Evolutionary conservation across 148 eudicot genomes (phyloP).

Genomic region (Fagopyrum homotropicum): DNA sequence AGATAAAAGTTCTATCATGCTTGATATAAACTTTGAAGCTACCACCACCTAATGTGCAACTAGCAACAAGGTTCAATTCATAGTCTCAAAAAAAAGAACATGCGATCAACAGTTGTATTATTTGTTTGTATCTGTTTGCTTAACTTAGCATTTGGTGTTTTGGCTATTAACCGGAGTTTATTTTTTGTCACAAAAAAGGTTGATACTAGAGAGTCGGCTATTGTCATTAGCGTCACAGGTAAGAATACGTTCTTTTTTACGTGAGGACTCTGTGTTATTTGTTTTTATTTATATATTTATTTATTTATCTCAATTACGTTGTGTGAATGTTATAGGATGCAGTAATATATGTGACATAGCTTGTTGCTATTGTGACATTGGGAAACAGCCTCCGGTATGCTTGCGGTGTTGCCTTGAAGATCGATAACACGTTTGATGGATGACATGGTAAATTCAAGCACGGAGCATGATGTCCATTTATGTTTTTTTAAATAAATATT

Average conservation of each 20-base stretch:
- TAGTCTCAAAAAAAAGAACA: neutral
- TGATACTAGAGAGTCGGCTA: neutral
- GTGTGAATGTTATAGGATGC: conserved; percentile 34
- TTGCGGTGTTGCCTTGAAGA: conserved; percentile 49
- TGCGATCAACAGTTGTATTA: neutral
- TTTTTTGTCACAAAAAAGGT: neutral
- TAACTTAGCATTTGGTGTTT: neutral
- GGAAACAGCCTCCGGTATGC: conserved; percentile 49
- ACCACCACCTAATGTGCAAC: neutral
- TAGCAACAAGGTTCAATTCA: neutral
- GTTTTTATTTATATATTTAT: too few relatives aligned
- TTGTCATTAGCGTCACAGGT: neutral
- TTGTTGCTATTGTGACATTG: conserved; percentile 58
- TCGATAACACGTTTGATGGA: conserved; percentile 2
- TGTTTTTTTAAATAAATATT: too few relatives aligned
- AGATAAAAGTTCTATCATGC: neutral
- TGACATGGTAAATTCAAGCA: neutral
- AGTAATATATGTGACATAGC: conserved; percentile 52
- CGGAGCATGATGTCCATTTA: too few relatives aligned
- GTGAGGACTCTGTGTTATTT: neutral
- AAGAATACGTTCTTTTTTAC: neutral
- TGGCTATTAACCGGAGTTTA: neutral
- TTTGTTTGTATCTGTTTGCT: neutral
- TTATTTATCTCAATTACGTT: neutral
- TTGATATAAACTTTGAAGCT: conserved; percentile 5